Evolutionary conservation across 164 flowering plant genomes (phyloP).

Genomic region (Magnolia kwangsiensis): DNA sequence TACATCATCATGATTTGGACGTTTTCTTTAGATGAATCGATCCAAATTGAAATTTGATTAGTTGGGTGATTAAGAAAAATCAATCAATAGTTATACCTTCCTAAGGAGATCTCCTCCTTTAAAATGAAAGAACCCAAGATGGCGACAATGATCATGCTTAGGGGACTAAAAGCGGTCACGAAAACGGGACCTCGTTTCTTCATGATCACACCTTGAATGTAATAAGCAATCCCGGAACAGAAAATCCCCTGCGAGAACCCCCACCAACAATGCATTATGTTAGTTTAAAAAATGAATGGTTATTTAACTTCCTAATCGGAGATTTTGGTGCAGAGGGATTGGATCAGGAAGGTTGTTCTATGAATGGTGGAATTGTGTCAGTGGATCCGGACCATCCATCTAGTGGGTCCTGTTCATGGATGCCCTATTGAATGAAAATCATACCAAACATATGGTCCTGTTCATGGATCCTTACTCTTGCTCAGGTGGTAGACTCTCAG

Average conservation of each 20-base stretch:
- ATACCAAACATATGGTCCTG: too few relatives aligned
- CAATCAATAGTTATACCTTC: constrained; percentile 30
- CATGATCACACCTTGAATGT: constrained; percentile 57
- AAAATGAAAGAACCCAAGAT: constrained; percentile 35
- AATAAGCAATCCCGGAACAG: constrained; percentile 51
- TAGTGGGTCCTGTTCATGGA: too few relatives aligned
- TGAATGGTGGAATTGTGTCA: neutral
- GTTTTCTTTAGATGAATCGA: too few relatives aligned
- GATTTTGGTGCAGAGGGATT: constrained; percentile 3
- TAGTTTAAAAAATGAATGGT: neutral
- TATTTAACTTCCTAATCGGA: neutral
- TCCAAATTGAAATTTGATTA: neutral
- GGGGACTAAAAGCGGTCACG: constrained; percentile 53
- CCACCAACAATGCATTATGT: neutral
- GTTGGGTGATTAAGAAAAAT: too few relatives aligned
- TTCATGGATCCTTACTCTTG: too few relatives aligned
- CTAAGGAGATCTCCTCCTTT: constrained; percentile 41
- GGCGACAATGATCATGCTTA: constrained; percentile 50
- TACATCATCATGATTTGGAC: neutral
- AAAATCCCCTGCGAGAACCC: constrained; percentile 38
- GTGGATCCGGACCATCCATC: too few relatives aligned
- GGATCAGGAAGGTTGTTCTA: constrained; percentile 12
- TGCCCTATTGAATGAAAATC: too few relatives aligned
- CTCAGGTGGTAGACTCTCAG: too few relatives aligned
- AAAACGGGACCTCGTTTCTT: constrained; percentile 54